Percentiles rank a stretch among this genome's conserved stretches.
These are phyloP conservation scores for Metschnikowia gelsemii DNA, from an alignment of 805 yeast genomes.

Conservation along the genomic window DNA sequence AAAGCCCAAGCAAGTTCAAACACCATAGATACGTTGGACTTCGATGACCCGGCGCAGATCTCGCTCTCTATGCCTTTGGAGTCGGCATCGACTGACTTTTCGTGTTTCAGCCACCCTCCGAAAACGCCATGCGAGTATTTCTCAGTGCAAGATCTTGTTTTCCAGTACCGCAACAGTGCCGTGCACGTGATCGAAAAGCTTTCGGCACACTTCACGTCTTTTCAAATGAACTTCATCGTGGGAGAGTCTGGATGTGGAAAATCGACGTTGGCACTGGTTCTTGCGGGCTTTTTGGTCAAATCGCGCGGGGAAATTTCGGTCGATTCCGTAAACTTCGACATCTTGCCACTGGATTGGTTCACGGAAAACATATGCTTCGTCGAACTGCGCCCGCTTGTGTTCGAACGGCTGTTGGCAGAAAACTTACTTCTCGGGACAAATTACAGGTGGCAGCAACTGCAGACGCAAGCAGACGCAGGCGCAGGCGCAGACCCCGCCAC, in stretches of 20 bases:
- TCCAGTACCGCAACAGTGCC: constrained; percentile 61
- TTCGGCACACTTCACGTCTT: constrained; percentile 44
- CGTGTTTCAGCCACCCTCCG: constrained; percentile 7
- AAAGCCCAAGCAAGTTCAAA: constrained; percentile 70
- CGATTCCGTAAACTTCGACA: constrained; percentile 49
- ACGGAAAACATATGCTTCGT: constrained; percentile 65
- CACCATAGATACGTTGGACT: constrained; percentile 41
- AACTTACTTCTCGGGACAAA: constrained; percentile 19
- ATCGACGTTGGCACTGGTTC: constrained; percentile 69
- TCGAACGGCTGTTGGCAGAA: constrained; percentile 30
- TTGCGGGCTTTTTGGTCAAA: constrained; percentile 57
- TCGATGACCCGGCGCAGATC: not conserved
- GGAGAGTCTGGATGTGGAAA: constrained; percentile 95
- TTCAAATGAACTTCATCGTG: constrained; percentile 58
- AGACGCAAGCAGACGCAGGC: no score
- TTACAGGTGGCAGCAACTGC: constrained; percentile 19
- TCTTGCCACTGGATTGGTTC: constrained; percentile 52
- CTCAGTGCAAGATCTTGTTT: constrained; percentile 45
- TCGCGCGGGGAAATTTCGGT: constrained; percentile 56
- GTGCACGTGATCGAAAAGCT: constrained; percentile 49
- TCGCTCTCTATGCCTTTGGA: not conserved
- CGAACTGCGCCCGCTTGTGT: constrained; percentile 67
- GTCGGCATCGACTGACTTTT: constrained; percentile 1
- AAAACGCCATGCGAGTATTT: constrained; percentile 1
- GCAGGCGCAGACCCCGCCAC: not conserved